Evolutionary conservation across 2,329 filamentous ascomycete genomes (phyloP), one percentile per base, ranked within the genome.

Genomic region (Xylariaceae sp.): DNA sequence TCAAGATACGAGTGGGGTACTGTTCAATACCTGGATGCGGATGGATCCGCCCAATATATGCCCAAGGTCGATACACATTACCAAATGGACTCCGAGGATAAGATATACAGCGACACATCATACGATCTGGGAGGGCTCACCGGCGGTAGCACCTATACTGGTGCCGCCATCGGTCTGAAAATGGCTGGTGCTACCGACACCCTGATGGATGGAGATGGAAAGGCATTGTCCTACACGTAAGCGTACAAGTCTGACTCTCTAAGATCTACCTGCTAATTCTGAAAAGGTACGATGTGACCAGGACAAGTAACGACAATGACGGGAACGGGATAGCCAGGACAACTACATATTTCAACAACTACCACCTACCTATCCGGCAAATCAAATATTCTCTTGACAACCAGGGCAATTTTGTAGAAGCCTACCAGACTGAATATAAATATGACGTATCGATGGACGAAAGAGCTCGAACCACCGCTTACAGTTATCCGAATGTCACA

Each of bases 291-390:
- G 44, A 34, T n/a, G 44, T 47, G 3, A 36, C 29, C 1, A 47
- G 31, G 29, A 48, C 31, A 21, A 48, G 45, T 16, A 14, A 36
- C 17, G 31, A 48, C 31, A 16, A 48, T 11, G 11, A 48, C 9
- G 31, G 16, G 2, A 37, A 24, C 16, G 14, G 4, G 14, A 48
- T 48, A 26, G 31, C 45, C 17, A 49, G 33, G 33, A 39, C 46
- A 17, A 28, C 33, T 6, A 49, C 33, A 5, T 49, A 12, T 2
- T 49, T 39, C 46, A 49, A 49, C 46, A 39, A 49, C n/a, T 29
- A 39, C 12, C 46, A 49, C 21, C 24, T 49, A 6, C 33, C 46
- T 9, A 49, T 39, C 14, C 6, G 37, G 16, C 4, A 49, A 19
- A 16, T 28, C 21, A 16, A 19, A 17, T 49, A 16, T 36, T 9